Evolutionary conservation across 1,284 basidiomycete genomes (phyloP).

Genomic region (Gastroboletus turbinatus): DNA sequence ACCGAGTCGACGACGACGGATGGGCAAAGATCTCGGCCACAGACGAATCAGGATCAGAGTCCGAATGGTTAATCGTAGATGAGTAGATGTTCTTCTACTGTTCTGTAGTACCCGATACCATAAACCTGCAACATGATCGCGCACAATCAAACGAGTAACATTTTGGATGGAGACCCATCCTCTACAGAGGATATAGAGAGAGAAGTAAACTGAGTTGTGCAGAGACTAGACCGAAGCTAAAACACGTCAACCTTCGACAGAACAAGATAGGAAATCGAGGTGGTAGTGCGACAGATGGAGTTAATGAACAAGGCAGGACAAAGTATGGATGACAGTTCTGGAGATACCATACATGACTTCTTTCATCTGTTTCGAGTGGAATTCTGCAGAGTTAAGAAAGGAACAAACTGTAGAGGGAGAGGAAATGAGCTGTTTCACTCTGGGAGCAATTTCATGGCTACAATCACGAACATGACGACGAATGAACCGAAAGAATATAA

Average conservation of each 20-base stretch:
- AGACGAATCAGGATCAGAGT: conserved; percentile 72
- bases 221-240: conserved; percentile 23
- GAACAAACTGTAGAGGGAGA: conserved; percentile 15
- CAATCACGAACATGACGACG: conserved; percentile 32
- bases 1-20: conserved; percentile 58
- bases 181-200: conserved; percentile 33
- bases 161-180: conserved; percentile 31
- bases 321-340: conserved; percentile 31
- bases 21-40: conserved; percentile 68
- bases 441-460: conserved; percentile 32
- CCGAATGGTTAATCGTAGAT: conserved; percentile 83
- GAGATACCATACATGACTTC: conserved; percentile 37
- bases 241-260: conserved; percentile 23
- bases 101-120: conserved; percentile 19
- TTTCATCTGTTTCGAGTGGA: conserved; percentile 28
- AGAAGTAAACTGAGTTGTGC: conserved; percentile 21
- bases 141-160: conserved; percentile 22
- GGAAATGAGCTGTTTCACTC: conserved; percentile 24
- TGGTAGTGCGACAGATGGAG: conserved; percentile 24
- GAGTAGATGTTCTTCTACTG: conserved; percentile 15
- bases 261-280: conserved; percentile 15
- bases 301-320: conserved; percentile 22
- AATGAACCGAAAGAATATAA: conserved; percentile 29
- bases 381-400: conserved; percentile 28
- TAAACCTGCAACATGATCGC: conserved; percentile 18